Percentiles rank a stretch among this genome's conserved stretches.
These are phyloP conservation scores for Phellopilus nigrolimitatus DNA, from an alignment of 1,284 basidiomycete species.

Conservation along the genomic window DNA sequence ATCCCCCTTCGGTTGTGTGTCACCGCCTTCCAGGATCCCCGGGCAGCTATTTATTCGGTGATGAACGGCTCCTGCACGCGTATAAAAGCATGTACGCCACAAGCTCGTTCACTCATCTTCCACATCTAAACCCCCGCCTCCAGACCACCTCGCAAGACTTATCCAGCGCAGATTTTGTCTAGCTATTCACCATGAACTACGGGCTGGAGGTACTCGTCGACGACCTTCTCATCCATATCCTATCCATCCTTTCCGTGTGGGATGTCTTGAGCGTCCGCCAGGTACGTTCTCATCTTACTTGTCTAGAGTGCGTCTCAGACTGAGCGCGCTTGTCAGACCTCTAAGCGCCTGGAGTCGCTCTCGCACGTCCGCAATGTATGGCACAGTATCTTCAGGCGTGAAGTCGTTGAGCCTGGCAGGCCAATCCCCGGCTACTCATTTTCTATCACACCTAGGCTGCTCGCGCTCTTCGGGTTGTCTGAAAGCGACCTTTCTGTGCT, in stretches of 20 bases:
- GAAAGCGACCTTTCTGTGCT: conserved; percentile 24
- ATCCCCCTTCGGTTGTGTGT: too few relatives aligned
- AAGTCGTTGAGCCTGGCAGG: conserved; percentile 9
- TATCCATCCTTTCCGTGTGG: conserved; percentile 8
- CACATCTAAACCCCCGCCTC: not conserved
- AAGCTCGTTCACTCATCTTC: not conserved
- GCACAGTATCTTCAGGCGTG: conserved; percentile 11
- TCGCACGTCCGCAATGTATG: conserved; percentile 12
- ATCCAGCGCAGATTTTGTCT: too few relatives aligned
- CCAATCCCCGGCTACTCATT: conserved; percentile 16
- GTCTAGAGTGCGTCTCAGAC: not conserved
- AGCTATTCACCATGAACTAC: conserved; percentile 28
- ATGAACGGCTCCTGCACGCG: not conserved
- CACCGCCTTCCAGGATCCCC: too few relatives aligned
- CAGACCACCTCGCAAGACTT: not conserved
- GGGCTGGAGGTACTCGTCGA: conserved; percentile 23
- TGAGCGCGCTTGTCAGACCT: not conserved
- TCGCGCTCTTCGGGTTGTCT: conserved; percentile 15
- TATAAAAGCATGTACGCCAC: not conserved
- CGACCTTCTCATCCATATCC: conserved; percentile 17
- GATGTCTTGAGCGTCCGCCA: conserved; percentile 15
- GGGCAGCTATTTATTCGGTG: too few relatives aligned
- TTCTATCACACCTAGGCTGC: conserved; percentile 4
- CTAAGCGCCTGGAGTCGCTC: conserved; percentile 15
- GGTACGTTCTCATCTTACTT: not conserved